Evolutionary conservation across 306 rosid genomes (phyloP), one percentile per base, ranked within the genome.

Genomic region (Cicer bijugum): DNA sequence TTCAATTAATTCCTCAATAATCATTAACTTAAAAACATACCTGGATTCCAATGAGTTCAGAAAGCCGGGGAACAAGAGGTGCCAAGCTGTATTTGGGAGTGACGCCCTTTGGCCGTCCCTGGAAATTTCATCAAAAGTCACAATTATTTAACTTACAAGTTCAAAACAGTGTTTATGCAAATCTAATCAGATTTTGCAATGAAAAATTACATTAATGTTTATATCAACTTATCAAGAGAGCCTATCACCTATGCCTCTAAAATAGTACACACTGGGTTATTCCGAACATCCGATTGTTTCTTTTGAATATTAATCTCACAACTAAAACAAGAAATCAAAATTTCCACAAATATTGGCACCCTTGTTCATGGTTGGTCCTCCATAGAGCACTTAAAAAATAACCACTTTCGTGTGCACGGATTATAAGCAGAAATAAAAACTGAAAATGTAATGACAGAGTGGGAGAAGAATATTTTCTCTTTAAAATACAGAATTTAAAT

Each of bases 61-160:
- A 88, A 1, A 95, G 91, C 71, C 99, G 87, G 43, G 97, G 89
- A 46, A 95, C 97, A 80, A 95, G 99, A 81, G 99, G 99, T 56
- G 88, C 96, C 89, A 95, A 85, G 83, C 97, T 95, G 82, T 73
- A 95, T 45, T 95, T 95, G 81, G 96, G 96, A 75, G 99, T 95
- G 11, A 91, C 96, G 82, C 99, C 99, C 80, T 95, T 95, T 12
- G 99, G 99, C 55, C 99, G 76, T 78, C 99, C 99, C 99, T 95
- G 92, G 86, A 82, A 85, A 88, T 70, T 71, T 67, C 46, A 82
- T 23, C 53, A 33, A 71, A 67, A 71, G 23, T 7, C 74, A 51
- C 60, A 50, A 51, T n/a, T 44, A 48, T 48, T 72, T 19, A 85
- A 23, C 46, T 80, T 64, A 64, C 55, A 23, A 70, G 46, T 70